Evolutionary conservation across 2,329 filamentous ascomycete species (phyloP), one percentile per base, ranked within the genome.

Genomic region (Curvularia sp.): DNA sequence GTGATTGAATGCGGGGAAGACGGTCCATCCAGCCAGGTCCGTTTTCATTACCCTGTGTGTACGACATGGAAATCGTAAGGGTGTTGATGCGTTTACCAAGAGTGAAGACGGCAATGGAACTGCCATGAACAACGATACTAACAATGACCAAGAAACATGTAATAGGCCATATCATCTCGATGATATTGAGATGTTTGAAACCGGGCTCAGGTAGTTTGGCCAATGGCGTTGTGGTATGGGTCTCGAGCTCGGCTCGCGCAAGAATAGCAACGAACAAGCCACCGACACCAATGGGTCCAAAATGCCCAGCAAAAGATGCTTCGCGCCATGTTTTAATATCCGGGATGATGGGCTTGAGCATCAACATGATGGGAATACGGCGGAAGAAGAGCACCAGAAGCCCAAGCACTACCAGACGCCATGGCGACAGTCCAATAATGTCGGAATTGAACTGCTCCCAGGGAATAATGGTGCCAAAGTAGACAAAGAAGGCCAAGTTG

Each of bases 301-400:
- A 99, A 76, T 99, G 95, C 1, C 95, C 95, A 15, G 95, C 95
- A 74, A 99, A 99, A 1, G 97, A 82, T 5, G 95, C 94, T 75
- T 99, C 95, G 69, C 95, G 89, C 94, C 95, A 99, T 0, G 94
- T 98, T 79, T 97, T 98, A 69, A 99, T 88, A 72, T 99, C 95
- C 0, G 95, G 94, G 77, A 99, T 98, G 5, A 97, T 63, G 0
- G 95, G 94, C 74, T 98, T 98, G 56, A 98, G 81, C 0, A 86
- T 78, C 79, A 99, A 79, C 95, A 99, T 98, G 77, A 97, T 88
- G 2, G 95, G 95, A 28, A 99, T 95, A 42, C 95, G 91, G 51
- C 95, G 90, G 85, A 99, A 99, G 64, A 99, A 87, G 52, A 99
- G 89, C 64, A 99, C 93, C 59, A 99, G 85, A 20, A 99, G 79